These are phyloP conservation scores for Penicillium sp. DNA, from an alignment of 2,329 filamentous ascomycete genomes.

Conservation along the genomic window DNA sequence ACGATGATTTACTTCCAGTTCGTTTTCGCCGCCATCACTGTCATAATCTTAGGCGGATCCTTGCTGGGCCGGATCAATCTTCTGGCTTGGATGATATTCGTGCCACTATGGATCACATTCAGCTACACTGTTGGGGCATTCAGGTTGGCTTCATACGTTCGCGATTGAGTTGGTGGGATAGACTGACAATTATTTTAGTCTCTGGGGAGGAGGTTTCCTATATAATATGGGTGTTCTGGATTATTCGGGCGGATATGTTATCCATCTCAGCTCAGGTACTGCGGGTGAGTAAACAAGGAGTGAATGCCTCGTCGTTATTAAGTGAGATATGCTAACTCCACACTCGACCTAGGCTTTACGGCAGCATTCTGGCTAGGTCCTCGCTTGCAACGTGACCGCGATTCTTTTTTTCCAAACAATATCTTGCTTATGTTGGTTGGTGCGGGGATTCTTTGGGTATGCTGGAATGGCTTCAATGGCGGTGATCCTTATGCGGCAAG, in stretches of 20 bases:
- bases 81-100: neutral
- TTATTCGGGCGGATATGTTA: neutral
- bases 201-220: neutral
- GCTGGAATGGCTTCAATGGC: slow-evolving; percentile 57
- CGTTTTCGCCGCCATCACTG: neutral
- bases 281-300: neutral
- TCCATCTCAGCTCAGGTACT: neutral
- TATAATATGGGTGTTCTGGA: neutral
- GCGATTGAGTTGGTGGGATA: neutral
- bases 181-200: neutral
- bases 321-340: neutral
- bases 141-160: neutral
- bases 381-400: neutral
- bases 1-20: neutral
- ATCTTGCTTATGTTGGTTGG: slow-evolving; percentile 31
- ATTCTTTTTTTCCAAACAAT: neutral
- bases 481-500: slow-evolving; percentile 54
- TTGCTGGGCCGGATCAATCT: neutral
- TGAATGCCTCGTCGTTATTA: neutral
- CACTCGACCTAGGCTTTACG: neutral
- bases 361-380: neutral
- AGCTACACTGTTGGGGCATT: neutral
- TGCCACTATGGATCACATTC: neutral
- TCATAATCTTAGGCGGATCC: neutral
- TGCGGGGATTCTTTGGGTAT: slow-evolving; percentile 53